phyloP scores from a whole-genome alignment of 495 filamentous ascomycete genomes.

The Talaromyces borbonicus region DNA sequence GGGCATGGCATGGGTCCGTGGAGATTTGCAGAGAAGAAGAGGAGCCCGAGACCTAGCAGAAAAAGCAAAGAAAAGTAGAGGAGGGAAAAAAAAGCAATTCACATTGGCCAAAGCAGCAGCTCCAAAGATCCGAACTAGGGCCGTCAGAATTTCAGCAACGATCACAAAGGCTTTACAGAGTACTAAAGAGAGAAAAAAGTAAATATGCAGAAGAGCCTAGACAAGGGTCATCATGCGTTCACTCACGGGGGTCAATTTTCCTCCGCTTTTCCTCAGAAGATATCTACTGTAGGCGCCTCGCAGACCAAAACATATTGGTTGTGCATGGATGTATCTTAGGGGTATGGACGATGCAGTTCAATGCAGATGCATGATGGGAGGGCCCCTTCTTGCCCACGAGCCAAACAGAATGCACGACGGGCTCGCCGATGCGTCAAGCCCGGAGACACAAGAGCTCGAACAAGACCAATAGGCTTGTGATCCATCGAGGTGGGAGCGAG shows the following conservation, averaged over 20 bases:
- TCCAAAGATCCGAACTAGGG: too few relatives aligned
- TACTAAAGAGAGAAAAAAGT: too few relatives aligned
- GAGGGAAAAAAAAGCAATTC: too few relatives aligned
- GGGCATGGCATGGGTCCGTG: too few relatives aligned
- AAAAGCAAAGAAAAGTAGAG: too few relatives aligned
- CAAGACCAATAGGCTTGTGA: constrained; percentile 1
- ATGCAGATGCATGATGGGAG: neutral
- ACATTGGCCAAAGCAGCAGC: too few relatives aligned
- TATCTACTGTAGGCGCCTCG: too few relatives aligned
- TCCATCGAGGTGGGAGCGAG: neutral
- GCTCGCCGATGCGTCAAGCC: constrained; percentile 2
- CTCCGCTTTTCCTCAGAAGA: constrained; percentile 1
- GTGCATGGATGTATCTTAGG: too few relatives aligned
- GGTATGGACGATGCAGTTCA: neutral
- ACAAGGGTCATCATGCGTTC: neutral
- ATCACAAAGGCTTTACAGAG: too few relatives aligned
- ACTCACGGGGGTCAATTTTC: neutral
- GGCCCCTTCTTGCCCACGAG: neutral
- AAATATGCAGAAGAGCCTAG: neutral
- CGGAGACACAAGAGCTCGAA: neutral
- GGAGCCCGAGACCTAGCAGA: too few relatives aligned
- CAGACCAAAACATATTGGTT: neutral
- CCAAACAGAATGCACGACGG: constrained; percentile 1
- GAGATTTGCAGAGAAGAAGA: too few relatives aligned
- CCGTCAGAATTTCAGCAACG: too few relatives aligned